A percentile compares a stretch with the other conserved stretches of the same genome.
Conservation (phyloP, 139 green algal genomes). For the Raphidocelis subcapitata region DNA sequence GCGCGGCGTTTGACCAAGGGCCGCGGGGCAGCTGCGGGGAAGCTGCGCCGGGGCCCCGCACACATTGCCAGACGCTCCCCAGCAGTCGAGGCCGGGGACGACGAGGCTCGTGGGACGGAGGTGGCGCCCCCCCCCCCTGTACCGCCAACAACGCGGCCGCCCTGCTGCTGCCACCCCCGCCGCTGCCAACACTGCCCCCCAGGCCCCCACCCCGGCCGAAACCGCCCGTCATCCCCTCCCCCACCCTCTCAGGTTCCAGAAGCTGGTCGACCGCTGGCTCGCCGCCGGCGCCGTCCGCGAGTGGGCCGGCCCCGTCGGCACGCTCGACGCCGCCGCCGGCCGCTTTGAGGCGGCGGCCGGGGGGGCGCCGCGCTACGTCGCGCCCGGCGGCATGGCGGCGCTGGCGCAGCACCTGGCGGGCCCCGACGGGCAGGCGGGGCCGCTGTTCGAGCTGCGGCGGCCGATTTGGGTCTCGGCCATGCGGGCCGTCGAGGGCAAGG, state of each 20-base stretch:
- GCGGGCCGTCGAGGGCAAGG: not conserved
- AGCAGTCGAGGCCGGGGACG: not conserved
- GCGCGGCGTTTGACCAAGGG: not conserved
- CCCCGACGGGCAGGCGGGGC: not conserved
- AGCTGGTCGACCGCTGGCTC: conserved; percentile 52
- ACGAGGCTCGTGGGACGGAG: not conserved
- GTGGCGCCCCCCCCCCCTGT: not conserved
- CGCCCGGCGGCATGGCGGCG: conserved; percentile 48
- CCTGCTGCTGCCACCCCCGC: not conserved
- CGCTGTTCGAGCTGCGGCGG: not conserved
- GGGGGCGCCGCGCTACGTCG: conserved; percentile 45
- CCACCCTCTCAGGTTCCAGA: conserved; percentile 8
- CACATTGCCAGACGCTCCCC: not conserved
- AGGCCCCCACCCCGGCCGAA: not conserved
- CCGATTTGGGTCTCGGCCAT: conserved; percentile 14
- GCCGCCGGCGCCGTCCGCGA: conserved; percentile 34
- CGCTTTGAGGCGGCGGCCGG: conserved; percentile 32
- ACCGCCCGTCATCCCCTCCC: not conserved
- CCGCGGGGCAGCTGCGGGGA: not conserved
- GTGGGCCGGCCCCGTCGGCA: conserved; percentile 57
- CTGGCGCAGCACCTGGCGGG: conserved; percentile 54
- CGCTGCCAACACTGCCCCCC: not conserved
- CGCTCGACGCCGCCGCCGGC: conserved; percentile 10
- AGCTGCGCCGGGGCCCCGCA: not conserved
- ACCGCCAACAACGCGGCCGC: not conserved